Evolutionary conservation across 164 flowering plant genomes (phyloP), one percentile per base, ranked within the genome.

Genomic region (Vitis vinifera): DNA sequence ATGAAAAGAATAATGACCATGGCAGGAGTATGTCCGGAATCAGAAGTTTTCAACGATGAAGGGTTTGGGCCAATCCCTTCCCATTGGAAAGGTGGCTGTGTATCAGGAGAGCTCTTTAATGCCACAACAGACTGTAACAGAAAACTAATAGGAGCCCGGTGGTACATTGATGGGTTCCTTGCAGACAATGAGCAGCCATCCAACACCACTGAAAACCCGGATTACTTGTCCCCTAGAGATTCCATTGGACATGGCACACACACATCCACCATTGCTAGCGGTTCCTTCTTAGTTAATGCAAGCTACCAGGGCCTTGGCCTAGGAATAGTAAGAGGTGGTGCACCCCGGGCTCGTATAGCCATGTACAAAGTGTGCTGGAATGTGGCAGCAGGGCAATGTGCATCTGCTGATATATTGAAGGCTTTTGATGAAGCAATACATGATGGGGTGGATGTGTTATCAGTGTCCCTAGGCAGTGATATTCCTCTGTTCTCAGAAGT

Each of bases 21-120:
- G 60, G 19, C 71, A 81, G 89, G 88, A 66, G 62, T 86, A 19
- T 84, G 84, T 85, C 87, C 86, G 2, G 90, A 84, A 71, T 80
- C 74, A 9, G 55, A 71, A 67, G 62, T 72, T 30, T 86, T 82
- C 69, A 75, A 60, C 9, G 89, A 86, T 17, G 48, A 66, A 66
- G 81, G 78, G 11, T 68, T 81, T 15, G 84, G 78, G 16, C 82
- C 82, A 19, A 73, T 84, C 68, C 90, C 88, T 8, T 66, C 72
- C 0, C 72, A 58, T 12, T 86, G 88, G 90, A 84, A 81, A 12
- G 88, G 88, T 16, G 70, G 27, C 8, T 82, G 89, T 30, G 69
- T 76, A 61, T 48, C 68, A 1, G 86, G 82, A 30, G 73, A 79
- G 23, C 67, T 9, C 9, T 86, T 86, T 69, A 72, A 78, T 15